Percentiles rank a stretch among this genome's conserved stretches.
Conservation (phyloP, 768 basidiomycete species). For the Termitomyces sp. region DNA sequence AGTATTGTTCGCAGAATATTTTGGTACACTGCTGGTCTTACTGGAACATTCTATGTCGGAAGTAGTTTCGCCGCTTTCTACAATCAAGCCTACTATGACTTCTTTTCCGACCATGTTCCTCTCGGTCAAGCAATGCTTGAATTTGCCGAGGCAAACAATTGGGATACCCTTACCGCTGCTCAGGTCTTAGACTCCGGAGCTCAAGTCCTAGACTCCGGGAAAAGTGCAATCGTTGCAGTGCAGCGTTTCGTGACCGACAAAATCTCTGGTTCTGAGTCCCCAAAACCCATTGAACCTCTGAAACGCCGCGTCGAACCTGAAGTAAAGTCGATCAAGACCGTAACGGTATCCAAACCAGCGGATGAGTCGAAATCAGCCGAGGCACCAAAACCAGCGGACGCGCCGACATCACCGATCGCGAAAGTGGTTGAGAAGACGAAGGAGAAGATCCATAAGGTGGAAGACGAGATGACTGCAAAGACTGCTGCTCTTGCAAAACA, state of each 20-base stretch:
- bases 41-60: slow-evolving; percentile 77
- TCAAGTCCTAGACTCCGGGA: slow-evolving; percentile 50
- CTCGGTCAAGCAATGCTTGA: slow-evolving; percentile 75
- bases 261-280: slow-evolving; percentile 36
- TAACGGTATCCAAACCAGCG: slow-evolving; percentile 2
- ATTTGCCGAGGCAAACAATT: slow-evolving; percentile 73
- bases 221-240: slow-evolving; percentile 43
- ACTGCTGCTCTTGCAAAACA: slow-evolving; percentile 14
- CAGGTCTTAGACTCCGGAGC: slow-evolving; percentile 54
- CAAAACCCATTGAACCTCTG: slow-evolving; percentile 28
- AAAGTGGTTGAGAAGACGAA: slow-evolving; percentile 42
- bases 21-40: slow-evolving; percentile 62
- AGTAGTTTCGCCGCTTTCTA: slow-evolving; percentile 79
- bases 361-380: not conserved
- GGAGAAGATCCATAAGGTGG: slow-evolving; percentile 39
- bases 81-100: slow-evolving; percentile 76
- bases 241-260: slow-evolving; percentile 51
- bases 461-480: slow-evolving; percentile 6
- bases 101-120: slow-evolving; percentile 81
- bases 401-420: slow-evolving; percentile 43
- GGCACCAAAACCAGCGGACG: slow-evolving; percentile 23
- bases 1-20: slow-evolving; percentile 56
- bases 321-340: slow-evolving; percentile 35
- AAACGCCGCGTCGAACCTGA: slow-evolving; percentile 30
- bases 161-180: slow-evolving; percentile 70